Percentiles rank a stretch among this genome's conserved stretches.
Conservation (phyloP, 345 rosid species). For the Xanthoceras sorbifolium region DNA sequence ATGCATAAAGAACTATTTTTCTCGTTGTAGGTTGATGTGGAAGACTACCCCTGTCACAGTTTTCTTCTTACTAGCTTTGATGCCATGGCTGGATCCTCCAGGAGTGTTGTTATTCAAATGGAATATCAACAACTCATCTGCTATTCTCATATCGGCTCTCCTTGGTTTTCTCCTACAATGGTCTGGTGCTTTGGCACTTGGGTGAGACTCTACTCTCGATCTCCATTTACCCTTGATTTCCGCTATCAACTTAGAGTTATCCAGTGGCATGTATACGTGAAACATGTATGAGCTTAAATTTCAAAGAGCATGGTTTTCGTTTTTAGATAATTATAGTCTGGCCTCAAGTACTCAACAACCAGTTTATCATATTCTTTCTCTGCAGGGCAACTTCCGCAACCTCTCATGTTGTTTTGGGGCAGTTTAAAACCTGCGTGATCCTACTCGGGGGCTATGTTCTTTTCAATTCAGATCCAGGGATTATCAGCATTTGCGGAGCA, state of each 20-base stretch:
- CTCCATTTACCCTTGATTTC: not conserved
- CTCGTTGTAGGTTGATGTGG: constrained; percentile 87
- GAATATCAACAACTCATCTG: constrained; percentile 65
- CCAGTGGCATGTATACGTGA: too few relatives aligned
- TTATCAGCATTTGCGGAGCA: constrained; percentile 79
- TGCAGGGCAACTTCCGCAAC: constrained; percentile 95
- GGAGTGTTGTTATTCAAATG: constrained; percentile 75
- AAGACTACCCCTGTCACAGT: constrained; percentile 89
- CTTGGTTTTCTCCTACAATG: constrained; percentile 93
- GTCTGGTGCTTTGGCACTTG: constrained; percentile 97
- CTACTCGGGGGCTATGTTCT: constrained; percentile 78
- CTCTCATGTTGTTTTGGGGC: constrained; percentile 91
- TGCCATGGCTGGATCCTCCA: constrained; percentile 98
- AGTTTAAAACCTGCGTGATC: constrained; percentile 89
- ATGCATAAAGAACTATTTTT: not conserved
- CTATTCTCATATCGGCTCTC: constrained; percentile 72
- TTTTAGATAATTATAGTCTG: not conserved
- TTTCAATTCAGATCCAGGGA: constrained; percentile 76
- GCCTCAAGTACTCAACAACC: not conserved
- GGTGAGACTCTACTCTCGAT: constrained; percentile 46
- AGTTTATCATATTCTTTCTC: not conserved
- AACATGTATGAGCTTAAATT: not conserved
- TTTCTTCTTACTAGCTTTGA: constrained; percentile 74
- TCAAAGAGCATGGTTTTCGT: not conserved
- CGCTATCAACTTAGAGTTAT: not conserved